Evolutionary conservation across 768 basidiomycete genomes (phyloP), one percentile per base, ranked within the genome.

Genomic region (Filobasidium floriforme): DNA sequence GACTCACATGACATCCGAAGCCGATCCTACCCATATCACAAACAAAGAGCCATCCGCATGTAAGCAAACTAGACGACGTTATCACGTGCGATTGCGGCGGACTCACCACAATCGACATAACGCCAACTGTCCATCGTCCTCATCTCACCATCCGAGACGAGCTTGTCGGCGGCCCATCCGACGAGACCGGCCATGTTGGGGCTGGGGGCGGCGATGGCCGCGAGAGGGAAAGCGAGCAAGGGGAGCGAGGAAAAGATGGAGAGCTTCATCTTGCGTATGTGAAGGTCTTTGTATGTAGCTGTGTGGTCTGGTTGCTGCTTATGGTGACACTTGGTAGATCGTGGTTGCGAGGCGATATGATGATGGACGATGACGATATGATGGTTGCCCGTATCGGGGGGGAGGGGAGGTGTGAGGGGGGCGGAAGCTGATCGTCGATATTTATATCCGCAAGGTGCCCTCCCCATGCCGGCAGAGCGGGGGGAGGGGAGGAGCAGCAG

Each of bases 71-170:
- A 55, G 40, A 79, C 76, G 75, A 77, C 71, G 88, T 91, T 71
- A 84, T 84, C 26, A 87, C 89, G 69, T 81, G 96, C 92, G 72
- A 97, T 97, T 60, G 81, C 85, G 51, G 94, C 49, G n/a, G 15
- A 80, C 87, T 43, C 69, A 92, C 92, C 90, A 77, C 92, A 96
- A 78, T 88, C 80, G 0, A 44, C 60, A 74, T 85, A 96, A 14
- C 77, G 77, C 90, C 90, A 92, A 57, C 81, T 77, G 5, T 83
- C 80, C 44, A 76, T 80, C 1, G 77, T 69, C 54, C 76, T 75
- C 26, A 80, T 76, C 5, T 79, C 65, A 3, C 74, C 66, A 63
- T 74, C 80, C 7, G 75, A 70, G 66, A 43, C 22, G 63, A 66
- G 65, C 67, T 44, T 41, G 59, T 46, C 51, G 15, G 70, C 73